phyloP scores from a whole-genome alignment of 23 red algal species.

The Gracilaria domingensis region DNA sequence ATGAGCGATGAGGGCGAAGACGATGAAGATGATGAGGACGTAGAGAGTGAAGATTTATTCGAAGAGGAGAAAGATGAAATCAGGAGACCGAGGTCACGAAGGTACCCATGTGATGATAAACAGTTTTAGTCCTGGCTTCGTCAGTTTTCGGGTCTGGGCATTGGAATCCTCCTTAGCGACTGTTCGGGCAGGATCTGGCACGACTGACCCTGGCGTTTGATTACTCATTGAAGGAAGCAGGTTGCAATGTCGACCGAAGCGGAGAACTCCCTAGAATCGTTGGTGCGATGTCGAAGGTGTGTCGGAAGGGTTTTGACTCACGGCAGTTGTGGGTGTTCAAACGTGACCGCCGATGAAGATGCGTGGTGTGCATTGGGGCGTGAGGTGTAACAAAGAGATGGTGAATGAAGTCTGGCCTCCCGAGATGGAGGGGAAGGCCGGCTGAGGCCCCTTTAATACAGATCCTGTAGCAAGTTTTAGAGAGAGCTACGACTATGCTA shows the following conservation, averaged over 20 bases:
- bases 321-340: not conserved
- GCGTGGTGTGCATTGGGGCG: not conserved
- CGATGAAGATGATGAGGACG: conserved; percentile 31
- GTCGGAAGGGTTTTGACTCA: not conserved
- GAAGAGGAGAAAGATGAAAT: not conserved
- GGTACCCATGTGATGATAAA: not conserved
- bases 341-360: not conserved
- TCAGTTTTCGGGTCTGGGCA: not conserved
- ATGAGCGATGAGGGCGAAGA: conserved; percentile 4
- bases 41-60: conserved; percentile 4
- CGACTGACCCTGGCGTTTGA: not conserved
- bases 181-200: not conserved
- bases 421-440: too few relatives aligned
- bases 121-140: not conserved
- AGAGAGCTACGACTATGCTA: too few relatives aligned
- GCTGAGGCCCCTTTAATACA: too few relatives aligned
- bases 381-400: not conserved
- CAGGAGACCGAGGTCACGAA: not conserved
- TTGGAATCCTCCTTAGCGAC: not conserved
- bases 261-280: not conserved
- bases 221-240: not conserved
- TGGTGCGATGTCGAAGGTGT: not conserved
- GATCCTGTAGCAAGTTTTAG: too few relatives aligned
- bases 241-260: not conserved
- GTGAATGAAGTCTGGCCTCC: too few relatives aligned